A percentile compares a stretch with the other conserved stretches of the same genome.
Evolutionary conservation across 208 protist genomes (phyloP).

Genomic region (Strigomonas galati): DNA sequence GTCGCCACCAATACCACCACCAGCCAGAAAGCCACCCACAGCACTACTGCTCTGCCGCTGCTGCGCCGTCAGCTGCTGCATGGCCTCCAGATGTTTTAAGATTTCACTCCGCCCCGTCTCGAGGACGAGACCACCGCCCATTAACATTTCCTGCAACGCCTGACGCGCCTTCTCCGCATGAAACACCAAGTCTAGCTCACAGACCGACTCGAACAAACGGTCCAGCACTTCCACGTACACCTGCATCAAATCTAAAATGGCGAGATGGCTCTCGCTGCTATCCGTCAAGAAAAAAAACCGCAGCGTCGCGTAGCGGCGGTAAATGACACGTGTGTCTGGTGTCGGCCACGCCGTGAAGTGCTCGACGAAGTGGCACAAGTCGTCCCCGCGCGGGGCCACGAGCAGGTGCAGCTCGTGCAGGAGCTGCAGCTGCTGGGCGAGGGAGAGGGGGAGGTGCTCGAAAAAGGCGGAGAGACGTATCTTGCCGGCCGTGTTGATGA

Average conservation of each 20-base stretch:
- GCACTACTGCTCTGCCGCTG: neutral
- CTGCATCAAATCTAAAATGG: slow-evolving; percentile 97
- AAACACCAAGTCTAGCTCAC: slow-evolving; percentile 99
- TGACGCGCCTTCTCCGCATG: slow-evolving; percentile 97
- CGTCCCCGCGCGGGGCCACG: slow-evolving; percentile 90
- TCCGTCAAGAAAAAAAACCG: slow-evolving; percentile 98
- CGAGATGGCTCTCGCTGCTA: slow-evolving; percentile 95
- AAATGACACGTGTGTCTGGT: slow-evolving; percentile 95
- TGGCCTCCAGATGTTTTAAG: slow-evolving; percentile 60
- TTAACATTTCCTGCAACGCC: slow-evolving; percentile 97
- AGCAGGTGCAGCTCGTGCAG: slow-evolving; percentile 89
- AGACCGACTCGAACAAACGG: slow-evolving; percentile 98
- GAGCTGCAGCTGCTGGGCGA: slow-evolving; percentile 11
- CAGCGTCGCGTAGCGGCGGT: slow-evolving; percentile 98
- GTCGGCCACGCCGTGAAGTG: slow-evolving; percentile 86
- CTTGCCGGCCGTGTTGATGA: slow-evolving; percentile 98
- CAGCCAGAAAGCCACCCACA: neutral
- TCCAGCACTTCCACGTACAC: slow-evolving; percentile 98
- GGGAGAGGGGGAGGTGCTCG: slow-evolving; percentile 66
- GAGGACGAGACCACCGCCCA: slow-evolving; percentile 97
- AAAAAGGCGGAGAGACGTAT: slow-evolving; percentile 96
- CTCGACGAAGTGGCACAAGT: slow-evolving; percentile 97
- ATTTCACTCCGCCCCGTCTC: slow-evolving; percentile 95
- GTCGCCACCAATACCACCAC: neutral
- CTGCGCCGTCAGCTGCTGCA: slow-evolving; percentile 40